Percentiles rank a stretch among this genome's conserved stretches.
phyloP scores from a whole-genome alignment of 176 grass and related monocot species.

The Juncus inflexus region DNA sequence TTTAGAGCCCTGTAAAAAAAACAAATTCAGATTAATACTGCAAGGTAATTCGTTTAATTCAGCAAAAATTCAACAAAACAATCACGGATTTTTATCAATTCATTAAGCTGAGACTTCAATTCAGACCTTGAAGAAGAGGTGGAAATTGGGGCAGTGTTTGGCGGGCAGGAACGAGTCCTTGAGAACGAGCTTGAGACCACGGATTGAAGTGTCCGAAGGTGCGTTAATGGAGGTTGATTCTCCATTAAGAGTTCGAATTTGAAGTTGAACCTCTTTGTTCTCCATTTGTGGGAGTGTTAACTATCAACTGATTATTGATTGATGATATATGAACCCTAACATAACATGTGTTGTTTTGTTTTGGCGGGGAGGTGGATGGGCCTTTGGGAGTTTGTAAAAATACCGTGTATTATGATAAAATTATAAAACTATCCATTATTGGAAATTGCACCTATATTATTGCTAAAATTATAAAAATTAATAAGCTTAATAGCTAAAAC shows the following conservation, averaged over 20 bases:
- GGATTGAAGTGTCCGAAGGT: constrained; percentile 38
- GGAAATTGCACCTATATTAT: no score
- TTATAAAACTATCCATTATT: not conserved
- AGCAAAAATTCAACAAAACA: not conserved
- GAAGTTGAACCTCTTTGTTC: constrained; percentile 49
- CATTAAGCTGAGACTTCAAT: not conserved
- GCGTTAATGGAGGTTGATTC: constrained; percentile 39
- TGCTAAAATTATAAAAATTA: no score
- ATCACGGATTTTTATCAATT: constrained; percentile 2
- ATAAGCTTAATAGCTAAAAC: no score
- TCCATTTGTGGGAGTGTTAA: not conserved
- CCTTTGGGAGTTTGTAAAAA: not conserved
- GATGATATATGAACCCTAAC: not conserved
- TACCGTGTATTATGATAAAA: not conserved
- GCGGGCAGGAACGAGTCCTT: constrained; percentile 60
- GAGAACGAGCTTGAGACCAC: constrained; percentile 65
- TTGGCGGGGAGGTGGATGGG: constrained; percentile 26
- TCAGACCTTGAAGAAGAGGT: constrained; percentile 78
- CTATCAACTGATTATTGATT: not conserved
- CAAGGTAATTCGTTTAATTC: constrained; percentile 1
- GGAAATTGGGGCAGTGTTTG: constrained; percentile 54
- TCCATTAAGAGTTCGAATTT: constrained; percentile 66
- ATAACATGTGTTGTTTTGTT: no score
- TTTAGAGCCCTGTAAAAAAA: constrained; percentile 53
- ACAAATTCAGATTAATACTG: constrained; percentile 3